Base-by-base conservation (phyloP, 78 protist genomes). In the Ministeria vibrans region DNA sequence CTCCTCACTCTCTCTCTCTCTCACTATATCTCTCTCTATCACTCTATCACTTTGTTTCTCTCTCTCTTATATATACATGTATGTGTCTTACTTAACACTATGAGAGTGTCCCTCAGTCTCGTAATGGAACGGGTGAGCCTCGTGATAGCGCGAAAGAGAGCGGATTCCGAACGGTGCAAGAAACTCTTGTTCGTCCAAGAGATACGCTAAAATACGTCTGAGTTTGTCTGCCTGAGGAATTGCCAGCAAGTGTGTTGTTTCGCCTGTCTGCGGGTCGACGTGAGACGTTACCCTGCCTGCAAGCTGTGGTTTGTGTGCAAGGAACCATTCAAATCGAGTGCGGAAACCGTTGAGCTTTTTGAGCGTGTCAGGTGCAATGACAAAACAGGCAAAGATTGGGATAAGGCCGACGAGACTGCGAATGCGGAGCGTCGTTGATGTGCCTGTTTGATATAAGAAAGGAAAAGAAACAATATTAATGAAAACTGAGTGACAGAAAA, bases 161-260 rank as follows among this genome's bases (percentile, higher is more conserved):
- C 93, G 62, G 20, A 89, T 45, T 53, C 93, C 93, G 64, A 82
- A 69, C 5, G 79, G 82, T 2, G 90, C 69, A 23, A 90, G 63
- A 78, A 90, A 90, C 75, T 80, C 79, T 41, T 83, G 28, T 39
- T 83, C 88, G 51, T 78, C 86, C 34, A 78, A 34, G 41, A 84
- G 0, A 45, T 2, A 45, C 20, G 72, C n/a, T 7, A 78, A 69
- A 2, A 69, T 20, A 23, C 41, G 41, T 32, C 41, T 20, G 30
- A 63, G 71, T 5, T 42, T 36, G 30, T 63, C 71, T 23, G 22
- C 30, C 34, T 36, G 6, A 5, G 71, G 71, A 34, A 63, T 63
- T 36, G 71, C 32, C 42, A 63, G 41, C 71, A 63, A 32, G 71
- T 63, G 66, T 6, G 44, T 6, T 2, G 34, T 59, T 59, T 23